Conservation (phyloP, 148 eudicot genomes). For the Pharnaceum exiguum region DNA sequence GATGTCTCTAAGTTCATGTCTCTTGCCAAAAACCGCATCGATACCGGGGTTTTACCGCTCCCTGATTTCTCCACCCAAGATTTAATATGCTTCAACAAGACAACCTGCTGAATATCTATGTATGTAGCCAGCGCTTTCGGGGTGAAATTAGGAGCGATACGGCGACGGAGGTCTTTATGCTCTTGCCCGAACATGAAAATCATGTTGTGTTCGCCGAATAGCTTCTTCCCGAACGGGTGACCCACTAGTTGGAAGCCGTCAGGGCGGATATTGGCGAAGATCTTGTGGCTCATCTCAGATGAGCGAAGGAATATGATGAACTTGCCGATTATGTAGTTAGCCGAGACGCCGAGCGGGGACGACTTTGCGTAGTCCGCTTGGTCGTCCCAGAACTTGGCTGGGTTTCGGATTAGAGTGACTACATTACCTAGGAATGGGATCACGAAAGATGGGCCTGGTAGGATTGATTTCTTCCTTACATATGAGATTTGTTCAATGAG, state of each 20-base stretch:
- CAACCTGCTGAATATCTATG: slow-evolving; percentile 44
- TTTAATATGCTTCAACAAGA: slow-evolving; percentile 38
- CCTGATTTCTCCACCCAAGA: background rate
- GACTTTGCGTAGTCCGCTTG: slow-evolving; percentile 56
- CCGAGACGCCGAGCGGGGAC: slow-evolving; percentile 54
- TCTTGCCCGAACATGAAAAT: slow-evolving; percentile 81
- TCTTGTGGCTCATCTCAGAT: slow-evolving; percentile 59
- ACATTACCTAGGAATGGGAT: slow-evolving; percentile 69
- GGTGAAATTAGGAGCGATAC: slow-evolving; percentile 71
- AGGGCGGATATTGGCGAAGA: slow-evolving; percentile 67
- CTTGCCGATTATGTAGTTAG: slow-evolving; percentile 57
- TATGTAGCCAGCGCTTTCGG: slow-evolving; percentile 66
- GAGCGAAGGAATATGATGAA: slow-evolving; percentile 47
- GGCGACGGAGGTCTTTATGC: slow-evolving; percentile 76
- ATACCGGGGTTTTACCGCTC: slow-evolving; percentile 13
- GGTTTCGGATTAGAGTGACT: slow-evolving; percentile 41
- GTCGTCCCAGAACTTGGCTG: slow-evolving; percentile 59
- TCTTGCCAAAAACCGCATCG: slow-evolving; percentile 45
- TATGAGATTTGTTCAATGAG: slow-evolving; percentile 53
- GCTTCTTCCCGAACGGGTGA: slow-evolving; percentile 80
- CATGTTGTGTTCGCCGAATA: slow-evolving; percentile 76
- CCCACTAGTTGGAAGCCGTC: slow-evolving; percentile 82
- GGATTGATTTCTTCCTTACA: slow-evolving; percentile 38
- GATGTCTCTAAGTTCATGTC: slow-evolving; percentile 88
- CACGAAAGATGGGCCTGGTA: slow-evolving; percentile 62